Percentiles rank a stretch among this genome's conserved stretches.
Evolutionary conservation across 164 flowering plant genomes (phyloP).

Genomic region (Nelumbo lutea): DNA sequence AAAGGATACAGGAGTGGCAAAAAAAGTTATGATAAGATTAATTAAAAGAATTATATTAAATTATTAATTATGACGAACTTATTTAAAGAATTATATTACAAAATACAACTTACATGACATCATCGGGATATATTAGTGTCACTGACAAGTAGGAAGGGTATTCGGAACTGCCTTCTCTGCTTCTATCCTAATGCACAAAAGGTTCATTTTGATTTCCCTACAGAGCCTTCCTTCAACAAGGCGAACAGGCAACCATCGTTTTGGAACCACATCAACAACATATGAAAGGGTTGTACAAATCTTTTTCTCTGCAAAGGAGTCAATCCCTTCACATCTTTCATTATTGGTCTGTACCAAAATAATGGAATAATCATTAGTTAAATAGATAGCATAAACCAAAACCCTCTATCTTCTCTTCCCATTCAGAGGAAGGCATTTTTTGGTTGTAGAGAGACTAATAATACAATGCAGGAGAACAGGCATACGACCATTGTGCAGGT

Average conservation of each 20-base stretch:
- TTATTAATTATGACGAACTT: no score
- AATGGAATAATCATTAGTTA: not conserved
- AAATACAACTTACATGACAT: no score
- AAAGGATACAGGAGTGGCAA: no score
- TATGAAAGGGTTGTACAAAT: conserved; percentile 49
- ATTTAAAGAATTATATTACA: no score
- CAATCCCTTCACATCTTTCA: conserved; percentile 15
- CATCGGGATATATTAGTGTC: conserved; percentile 2
- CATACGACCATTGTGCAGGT: no score
- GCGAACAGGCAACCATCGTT: conserved; percentile 71
- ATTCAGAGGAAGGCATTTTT: no score
- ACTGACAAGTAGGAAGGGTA: conserved; percentile 17
- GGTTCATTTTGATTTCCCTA: conserved; percentile 61
- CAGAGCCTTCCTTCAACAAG: conserved; percentile 75
- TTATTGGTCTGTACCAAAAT: conserved; percentile 23
- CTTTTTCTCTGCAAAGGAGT: conserved; percentile 19
- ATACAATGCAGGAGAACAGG: no score
- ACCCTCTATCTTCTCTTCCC: no score
- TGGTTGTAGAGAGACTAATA: no score
- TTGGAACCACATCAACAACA: conserved; percentile 65
- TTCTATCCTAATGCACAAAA: conserved; percentile 41
- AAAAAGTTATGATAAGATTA: no score
- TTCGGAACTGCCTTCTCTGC: conserved; percentile 26
- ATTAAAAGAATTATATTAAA: no score
- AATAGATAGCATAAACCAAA: no score